A percentile compares a stretch with the other conserved stretches of the same genome.
Conservation (phyloP, 139 green algal genomes). For the Chlorella sp. region DNA sequence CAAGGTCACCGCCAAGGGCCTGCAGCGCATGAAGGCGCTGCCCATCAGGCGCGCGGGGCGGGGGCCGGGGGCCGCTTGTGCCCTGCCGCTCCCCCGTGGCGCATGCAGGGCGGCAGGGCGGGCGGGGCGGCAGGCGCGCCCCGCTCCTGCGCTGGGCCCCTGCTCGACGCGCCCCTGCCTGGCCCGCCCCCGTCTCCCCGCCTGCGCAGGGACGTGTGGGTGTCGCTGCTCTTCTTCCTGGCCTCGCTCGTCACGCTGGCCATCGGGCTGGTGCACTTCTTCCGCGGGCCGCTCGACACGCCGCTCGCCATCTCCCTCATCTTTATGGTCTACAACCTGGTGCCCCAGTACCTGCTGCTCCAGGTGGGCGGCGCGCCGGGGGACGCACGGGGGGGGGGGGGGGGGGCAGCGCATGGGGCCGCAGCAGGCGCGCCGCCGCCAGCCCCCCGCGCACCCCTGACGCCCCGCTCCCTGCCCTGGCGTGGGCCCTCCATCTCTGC, state of each 20-base stretch:
- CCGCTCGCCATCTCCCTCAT: slow-evolving; percentile 52
- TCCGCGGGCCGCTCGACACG: slow-evolving; percentile 23
- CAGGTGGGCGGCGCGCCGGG: background rate
- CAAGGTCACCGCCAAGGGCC: slow-evolving; percentile 65
- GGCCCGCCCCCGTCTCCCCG: background rate
- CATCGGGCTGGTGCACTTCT: slow-evolving; percentile 49
- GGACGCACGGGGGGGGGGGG: background rate
- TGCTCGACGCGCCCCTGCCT: background rate
- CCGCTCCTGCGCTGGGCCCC: background rate
- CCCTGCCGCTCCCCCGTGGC: no score
- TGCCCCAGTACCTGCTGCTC: slow-evolving; percentile 57
- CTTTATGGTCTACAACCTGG: slow-evolving; percentile 56
- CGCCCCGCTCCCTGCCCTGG: background rate
- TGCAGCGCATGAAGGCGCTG: slow-evolving; percentile 38
- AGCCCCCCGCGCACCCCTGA: background rate
- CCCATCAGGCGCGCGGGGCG: slow-evolving; percentile 5
- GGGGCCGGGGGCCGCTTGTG: no score
- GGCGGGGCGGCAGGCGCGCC: no score
- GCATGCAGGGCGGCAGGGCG: no score
- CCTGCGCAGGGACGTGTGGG: slow-evolving; percentile 38
- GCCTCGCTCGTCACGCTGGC: slow-evolving; percentile 37
- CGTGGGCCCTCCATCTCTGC: background rate
- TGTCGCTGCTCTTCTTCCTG: slow-evolving; percentile 29
- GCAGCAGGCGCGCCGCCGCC: background rate
- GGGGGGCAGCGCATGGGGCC: background rate